A percentile compares a stretch with the other conserved stretches of the same genome.
Conservation (phyloP, 331 rosid genomes). For the Acacia concinna region DNA sequence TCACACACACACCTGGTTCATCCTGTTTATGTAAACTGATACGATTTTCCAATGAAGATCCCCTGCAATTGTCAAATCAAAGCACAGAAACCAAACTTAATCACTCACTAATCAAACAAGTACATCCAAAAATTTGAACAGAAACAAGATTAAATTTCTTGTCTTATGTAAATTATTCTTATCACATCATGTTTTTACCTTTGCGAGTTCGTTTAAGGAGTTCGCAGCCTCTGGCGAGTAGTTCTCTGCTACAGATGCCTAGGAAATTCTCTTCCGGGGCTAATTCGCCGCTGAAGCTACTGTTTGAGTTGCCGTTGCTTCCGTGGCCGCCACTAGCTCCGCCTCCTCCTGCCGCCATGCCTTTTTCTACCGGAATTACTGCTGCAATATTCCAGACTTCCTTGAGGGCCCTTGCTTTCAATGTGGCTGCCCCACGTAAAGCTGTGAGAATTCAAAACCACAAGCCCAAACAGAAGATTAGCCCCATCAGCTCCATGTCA, state of each 20-base stretch:
- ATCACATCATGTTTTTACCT: slow-evolving; percentile 42
- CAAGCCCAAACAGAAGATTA: not conserved
- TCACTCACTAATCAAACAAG: not conserved
- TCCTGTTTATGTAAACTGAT: slow-evolving; percentile 76
- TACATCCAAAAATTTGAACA: not conserved
- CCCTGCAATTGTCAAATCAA: slow-evolving; percentile 51
- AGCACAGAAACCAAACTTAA: not conserved
- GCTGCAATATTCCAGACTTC: slow-evolving; percentile 96
- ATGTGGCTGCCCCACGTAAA: slow-evolving; percentile 91
- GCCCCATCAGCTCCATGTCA: not conserved
- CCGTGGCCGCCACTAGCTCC: slow-evolving; percentile 8
- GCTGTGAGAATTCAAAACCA: slow-evolving; percentile 49
- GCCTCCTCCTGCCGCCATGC: slow-evolving; percentile 33
- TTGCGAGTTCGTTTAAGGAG: slow-evolving; percentile 94
- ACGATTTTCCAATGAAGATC: slow-evolving; percentile 98
- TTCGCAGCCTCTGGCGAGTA: slow-evolving; percentile 78
- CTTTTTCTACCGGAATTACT: slow-evolving; percentile 78
- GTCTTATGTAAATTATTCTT: not conserved
- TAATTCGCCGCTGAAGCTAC: slow-evolving; percentile 77
- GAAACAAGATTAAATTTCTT: not conserved
- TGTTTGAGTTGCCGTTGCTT: slow-evolving; percentile 43
- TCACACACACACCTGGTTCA: slow-evolving; percentile 83
- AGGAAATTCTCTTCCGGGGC: slow-evolving; percentile 68
- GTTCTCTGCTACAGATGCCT: slow-evolving; percentile 66
- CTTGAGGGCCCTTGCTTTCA: slow-evolving; percentile 90